Percentiles rank a stretch among this genome's conserved stretches.
Evolutionary conservation across 23 red algal species (phyloP).

Genomic region (Gracilaria domingensis): DNA sequence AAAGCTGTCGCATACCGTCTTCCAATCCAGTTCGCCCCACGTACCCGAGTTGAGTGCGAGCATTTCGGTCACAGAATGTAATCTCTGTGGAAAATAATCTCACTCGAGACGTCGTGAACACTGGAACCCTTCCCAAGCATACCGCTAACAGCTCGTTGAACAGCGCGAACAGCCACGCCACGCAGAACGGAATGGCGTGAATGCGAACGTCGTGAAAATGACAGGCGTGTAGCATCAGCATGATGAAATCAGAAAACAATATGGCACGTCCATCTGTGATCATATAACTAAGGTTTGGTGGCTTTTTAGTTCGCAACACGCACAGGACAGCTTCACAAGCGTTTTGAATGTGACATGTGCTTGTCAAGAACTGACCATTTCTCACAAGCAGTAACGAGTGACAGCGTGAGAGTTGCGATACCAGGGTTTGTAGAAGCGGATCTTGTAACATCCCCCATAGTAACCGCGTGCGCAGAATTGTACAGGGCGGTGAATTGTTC

Average conservation of each 20-base stretch:
- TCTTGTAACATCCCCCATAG: conserved; percentile 14
- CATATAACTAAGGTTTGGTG: conserved; percentile 29
- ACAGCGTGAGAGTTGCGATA: background rate
- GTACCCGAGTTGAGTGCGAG: conserved; percentile 44
- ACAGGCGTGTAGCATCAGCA: conserved; percentile 22
- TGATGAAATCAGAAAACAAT: conserved; percentile 27
- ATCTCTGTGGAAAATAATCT: conserved; percentile 29
- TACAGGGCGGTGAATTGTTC: conserved; percentile 17
- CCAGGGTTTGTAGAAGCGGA: background rate
- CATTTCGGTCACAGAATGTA: conserved; percentile 41
- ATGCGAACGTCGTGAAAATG: background rate
- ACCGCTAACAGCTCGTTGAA: conserved; percentile 38
- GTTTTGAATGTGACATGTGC: conserved; percentile 58
- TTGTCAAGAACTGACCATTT: conserved; percentile 39
- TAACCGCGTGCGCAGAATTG: conserved; percentile 13
- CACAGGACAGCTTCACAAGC: conserved; percentile 47
- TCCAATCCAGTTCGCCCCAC: conserved; percentile 10
- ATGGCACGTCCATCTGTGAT: conserved; percentile 58
- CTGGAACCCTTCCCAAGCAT: conserved; percentile 17
- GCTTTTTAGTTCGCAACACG: conserved; percentile 34
- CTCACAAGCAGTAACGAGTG: conserved; percentile 26
- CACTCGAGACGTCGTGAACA: conserved; percentile 31
- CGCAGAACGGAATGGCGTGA: conserved; percentile 30
- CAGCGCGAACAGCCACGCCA: conserved; percentile 40
- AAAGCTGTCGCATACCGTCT: conserved; percentile 27